Percentiles rank a stretch among this genome's conserved stretches.
These are phyloP conservation scores for Paecilomyces variotii DNA, from an alignment of 2,329 filamentous ascomycete genomes.

Conservation along the genomic window DNA sequence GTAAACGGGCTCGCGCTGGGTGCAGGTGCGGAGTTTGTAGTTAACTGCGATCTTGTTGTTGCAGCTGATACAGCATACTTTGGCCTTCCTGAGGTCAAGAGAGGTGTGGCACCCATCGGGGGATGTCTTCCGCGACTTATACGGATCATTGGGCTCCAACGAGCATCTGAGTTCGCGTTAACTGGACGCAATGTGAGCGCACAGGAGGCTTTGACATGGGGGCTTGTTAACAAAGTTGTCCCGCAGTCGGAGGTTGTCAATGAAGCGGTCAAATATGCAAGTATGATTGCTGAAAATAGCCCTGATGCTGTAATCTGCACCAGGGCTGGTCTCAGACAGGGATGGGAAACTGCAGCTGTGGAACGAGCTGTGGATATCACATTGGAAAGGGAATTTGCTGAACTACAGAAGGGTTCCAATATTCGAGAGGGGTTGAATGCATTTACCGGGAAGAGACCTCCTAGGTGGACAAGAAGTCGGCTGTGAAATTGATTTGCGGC, in stretches of 20 bases:
- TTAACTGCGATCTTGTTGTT: conserved; percentile 62
- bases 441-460: conserved; percentile 63
- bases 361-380: conserved; percentile 50
- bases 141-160: conserved; percentile 57
- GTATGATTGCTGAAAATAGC: conserved; percentile 52
- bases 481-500: not conserved
- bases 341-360: conserved; percentile 58
- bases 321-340: conserved; percentile 56
- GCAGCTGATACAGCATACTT: conserved; percentile 49
- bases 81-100: conserved; percentile 61
- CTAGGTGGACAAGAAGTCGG: conserved; percentile 42
- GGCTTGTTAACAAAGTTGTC: conserved; percentile 61
- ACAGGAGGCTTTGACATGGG: conserved; percentile 55
- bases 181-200: conserved; percentile 55
- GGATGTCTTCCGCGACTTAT: conserved; percentile 62
- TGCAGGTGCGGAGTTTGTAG: conserved; percentile 67
- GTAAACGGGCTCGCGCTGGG: conserved; percentile 69
- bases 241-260: conserved; percentile 18
- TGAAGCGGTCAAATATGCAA: conserved; percentile 53
- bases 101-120: conserved; percentile 63
- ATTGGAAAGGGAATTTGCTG: conserved; percentile 47
- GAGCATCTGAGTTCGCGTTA: conserved; percentile 64
- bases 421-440: conserved; percentile 62
- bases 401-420: conserved; percentile 56
- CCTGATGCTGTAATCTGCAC: conserved; percentile 64